These are phyloP conservation scores for Sonneratia caseolaris DNA, from an alignment of 345 rosid genomes.

Conservation along the genomic window DNA sequence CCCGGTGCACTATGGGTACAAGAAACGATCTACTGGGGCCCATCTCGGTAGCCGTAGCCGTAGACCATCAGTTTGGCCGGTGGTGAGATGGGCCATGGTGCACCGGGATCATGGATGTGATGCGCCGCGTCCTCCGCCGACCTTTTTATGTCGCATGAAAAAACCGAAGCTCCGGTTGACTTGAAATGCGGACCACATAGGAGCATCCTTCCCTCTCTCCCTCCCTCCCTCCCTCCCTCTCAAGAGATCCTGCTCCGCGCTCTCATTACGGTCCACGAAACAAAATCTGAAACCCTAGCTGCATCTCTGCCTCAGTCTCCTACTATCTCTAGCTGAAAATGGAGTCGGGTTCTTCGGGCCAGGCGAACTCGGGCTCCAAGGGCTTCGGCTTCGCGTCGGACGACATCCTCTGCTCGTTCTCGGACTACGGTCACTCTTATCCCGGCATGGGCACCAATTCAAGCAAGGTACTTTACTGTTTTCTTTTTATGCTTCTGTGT, in stretches of 20 bases:
- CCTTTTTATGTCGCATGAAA: too few relatives aligned
- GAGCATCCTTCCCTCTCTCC: not conserved
- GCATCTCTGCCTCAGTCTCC: not conserved
- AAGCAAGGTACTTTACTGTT: conserved; percentile 22
- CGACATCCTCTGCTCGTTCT: conserved; percentile 96
- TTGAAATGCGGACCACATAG: not conserved
- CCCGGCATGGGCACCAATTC: conserved; percentile 34
- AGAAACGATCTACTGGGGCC: too few relatives aligned
- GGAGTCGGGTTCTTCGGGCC: conserved; percentile 87
- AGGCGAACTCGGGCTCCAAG: conserved; percentile 53
- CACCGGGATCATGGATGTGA: too few relatives aligned
- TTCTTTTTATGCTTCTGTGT: not conserved
- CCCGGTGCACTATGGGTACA: too few relatives aligned
- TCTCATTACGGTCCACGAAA: not conserved
- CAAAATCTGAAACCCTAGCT: conserved; percentile 5
- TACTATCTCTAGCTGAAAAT: conserved; percentile 16
- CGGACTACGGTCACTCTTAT: conserved; percentile 64
- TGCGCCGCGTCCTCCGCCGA: too few relatives aligned
- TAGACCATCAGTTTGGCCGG: too few relatives aligned
- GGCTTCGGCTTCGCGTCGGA: conserved; percentile 91
- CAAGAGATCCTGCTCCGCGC: not conserved
- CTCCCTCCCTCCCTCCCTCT: not conserved
- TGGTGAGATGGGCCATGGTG: too few relatives aligned
- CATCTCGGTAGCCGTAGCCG: too few relatives aligned
- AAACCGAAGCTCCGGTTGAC: not conserved